Conservation (phyloP, 768 basidiomycete genomes). For the Russula virescens region DNA sequence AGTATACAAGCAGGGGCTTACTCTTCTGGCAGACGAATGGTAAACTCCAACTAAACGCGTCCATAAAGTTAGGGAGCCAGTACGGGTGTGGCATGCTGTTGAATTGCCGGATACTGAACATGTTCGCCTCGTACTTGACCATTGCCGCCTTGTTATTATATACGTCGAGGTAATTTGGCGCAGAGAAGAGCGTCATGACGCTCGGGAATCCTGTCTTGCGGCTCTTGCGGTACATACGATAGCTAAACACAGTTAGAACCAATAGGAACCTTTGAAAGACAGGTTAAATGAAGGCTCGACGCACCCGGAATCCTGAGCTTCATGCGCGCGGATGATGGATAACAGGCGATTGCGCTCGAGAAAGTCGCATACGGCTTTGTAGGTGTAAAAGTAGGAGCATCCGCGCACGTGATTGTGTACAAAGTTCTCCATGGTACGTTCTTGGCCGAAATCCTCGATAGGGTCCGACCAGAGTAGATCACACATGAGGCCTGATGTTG, state of each 20-base stretch:
- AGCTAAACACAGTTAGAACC: conserved; percentile 40
- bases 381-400: conserved; percentile 94
- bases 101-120: conserved; percentile 98
- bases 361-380: conserved; percentile 96
- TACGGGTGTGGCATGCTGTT: conserved; percentile 93
- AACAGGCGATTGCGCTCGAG: conserved; percentile 94
- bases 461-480: conserved; percentile 99
- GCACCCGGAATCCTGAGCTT: conserved; percentile 94
- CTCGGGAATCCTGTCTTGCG: conserved; percentile 98
- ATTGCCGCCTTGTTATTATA: conserved; percentile 99
- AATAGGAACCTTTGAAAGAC: conserved; percentile 26
- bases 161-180: conserved; percentile 96
- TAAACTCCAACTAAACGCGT: conserved; percentile 96
- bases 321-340: conserved; percentile 95
- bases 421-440: conserved; percentile 85
- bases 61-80: conserved; percentile 97
- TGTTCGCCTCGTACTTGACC: conserved; percentile 97
- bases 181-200: conserved; percentile 99
- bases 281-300: conserved; percentile 27
- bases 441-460: conserved; percentile 92
- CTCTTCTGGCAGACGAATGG: conserved; percentile 98
- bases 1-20: conserved; percentile 37
- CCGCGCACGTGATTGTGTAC: conserved; percentile 95
- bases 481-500: conserved; percentile 96
- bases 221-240: conserved; percentile 99